Evolutionary conservation across 176 grass and related monocot genomes (phyloP).

Genomic region (Pontederia paniculata): DNA sequence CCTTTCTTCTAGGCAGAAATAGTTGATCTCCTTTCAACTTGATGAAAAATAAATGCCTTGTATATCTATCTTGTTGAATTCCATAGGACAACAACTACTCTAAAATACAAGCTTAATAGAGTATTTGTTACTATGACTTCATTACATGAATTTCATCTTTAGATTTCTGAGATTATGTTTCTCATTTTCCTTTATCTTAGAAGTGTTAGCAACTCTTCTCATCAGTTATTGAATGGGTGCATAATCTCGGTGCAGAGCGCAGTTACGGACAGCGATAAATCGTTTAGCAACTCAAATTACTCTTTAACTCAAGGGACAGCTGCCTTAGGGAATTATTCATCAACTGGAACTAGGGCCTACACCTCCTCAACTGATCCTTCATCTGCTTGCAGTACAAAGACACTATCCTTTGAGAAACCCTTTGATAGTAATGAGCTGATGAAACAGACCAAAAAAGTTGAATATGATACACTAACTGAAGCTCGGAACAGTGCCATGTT

Average conservation of each 20-base stretch:
- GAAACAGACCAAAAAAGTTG: conserved; percentile 29
- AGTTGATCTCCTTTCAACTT: too few species aligned
- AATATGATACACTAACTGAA: conserved; percentile 44
- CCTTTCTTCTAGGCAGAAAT: too few species aligned
- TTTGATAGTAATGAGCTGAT: conserved; percentile 15
- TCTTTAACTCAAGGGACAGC: conserved; percentile 36
- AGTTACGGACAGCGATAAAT: conserved; percentile 20
- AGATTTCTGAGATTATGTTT: too few species aligned
- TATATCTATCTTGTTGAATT: too few species aligned
- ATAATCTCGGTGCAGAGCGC: conserved; percentile 12
- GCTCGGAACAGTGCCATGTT: conserved; percentile 77
- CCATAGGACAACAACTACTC: too few species aligned
- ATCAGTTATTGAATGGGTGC: not conserved
- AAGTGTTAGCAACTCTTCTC: not conserved
- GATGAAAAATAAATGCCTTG: too few species aligned
- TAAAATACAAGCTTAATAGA: too few species aligned
- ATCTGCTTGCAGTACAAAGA: conserved; percentile 21
- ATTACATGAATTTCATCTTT: too few species aligned
- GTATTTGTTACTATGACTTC: too few species aligned
- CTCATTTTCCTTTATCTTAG: too few species aligned
- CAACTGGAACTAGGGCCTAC: not conserved
- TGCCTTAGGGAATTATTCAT: conserved; percentile 32
- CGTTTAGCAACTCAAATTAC: conserved; percentile 33
- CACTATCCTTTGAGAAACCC: conserved; percentile 66
- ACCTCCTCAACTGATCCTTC: conserved; percentile 27